These are phyloP conservation scores for Stygiomarasmius scandens DNA, from an alignment of 1,284 basidiomycete genomes.

Conservation along the genomic window DNA sequence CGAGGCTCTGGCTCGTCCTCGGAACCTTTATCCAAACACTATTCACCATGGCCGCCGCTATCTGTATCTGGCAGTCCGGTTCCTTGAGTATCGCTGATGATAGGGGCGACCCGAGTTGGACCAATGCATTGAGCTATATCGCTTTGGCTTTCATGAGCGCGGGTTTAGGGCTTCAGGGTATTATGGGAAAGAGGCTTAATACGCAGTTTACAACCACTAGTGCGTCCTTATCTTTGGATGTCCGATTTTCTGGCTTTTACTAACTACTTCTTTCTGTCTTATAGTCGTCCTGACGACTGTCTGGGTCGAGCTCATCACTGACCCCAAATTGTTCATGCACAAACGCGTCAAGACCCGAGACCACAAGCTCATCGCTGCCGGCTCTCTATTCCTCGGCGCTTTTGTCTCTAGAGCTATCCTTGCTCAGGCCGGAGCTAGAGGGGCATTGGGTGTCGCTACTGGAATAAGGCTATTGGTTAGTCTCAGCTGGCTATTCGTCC, in stretches of 20 bases:
- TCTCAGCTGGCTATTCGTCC: conserved; percentile 58
- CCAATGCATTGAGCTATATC: conserved; percentile 51
- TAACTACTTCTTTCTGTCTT: neutral
- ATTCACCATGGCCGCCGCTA: conserved; percentile 57
- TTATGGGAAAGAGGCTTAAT: conserved; percentile 65
- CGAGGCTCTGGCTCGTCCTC: conserved; percentile 57
- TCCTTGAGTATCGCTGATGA: conserved; percentile 44
- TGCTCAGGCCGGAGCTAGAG: conserved; percentile 50
- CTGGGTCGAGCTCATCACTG: conserved; percentile 73
- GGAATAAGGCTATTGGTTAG: conserved; percentile 56
- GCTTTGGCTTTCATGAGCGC: conserved; percentile 63
- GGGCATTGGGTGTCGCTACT: conserved; percentile 56
- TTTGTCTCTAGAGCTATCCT: conserved; percentile 60
- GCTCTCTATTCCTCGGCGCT: conserved; percentile 63
- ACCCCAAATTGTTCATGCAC: conserved; percentile 56
- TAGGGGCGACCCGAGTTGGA: conserved; percentile 58
- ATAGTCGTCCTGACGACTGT: conserved; percentile 66
- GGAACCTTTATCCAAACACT: conserved; percentile 63
- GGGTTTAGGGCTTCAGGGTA: conserved; percentile 63
- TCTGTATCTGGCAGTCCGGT: conserved; percentile 51
- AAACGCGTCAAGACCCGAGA: conserved; percentile 53
- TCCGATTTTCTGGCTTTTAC: conserved; percentile 10
- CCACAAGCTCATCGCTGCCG: conserved; percentile 59
- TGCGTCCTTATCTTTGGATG: conserved; percentile 27
- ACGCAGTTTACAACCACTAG: conserved; percentile 64